phyloP scores from a whole-genome alignment of 345 rosid species.

The Pistacia atlantica region DNA sequence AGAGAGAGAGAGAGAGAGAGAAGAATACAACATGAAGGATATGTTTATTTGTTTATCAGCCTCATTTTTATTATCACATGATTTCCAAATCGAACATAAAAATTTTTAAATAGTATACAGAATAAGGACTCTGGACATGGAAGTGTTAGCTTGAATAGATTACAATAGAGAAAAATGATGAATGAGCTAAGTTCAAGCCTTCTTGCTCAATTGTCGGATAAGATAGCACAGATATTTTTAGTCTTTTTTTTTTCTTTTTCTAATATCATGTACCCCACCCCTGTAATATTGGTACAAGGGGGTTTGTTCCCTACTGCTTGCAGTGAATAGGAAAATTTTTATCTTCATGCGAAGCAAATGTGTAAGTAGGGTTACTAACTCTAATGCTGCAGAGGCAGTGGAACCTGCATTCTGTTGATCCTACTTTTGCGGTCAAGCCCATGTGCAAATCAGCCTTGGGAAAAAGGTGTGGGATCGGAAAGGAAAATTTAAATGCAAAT shows the following conservation, averaged over 20 bases:
- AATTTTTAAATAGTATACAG: not conserved
- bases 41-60: not conserved
- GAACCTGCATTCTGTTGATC: not conserved
- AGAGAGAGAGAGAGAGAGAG: not conserved
- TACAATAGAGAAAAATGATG: not conserved
- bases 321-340: not conserved
- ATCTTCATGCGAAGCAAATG: not conserved
- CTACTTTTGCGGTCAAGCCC: not conserved
- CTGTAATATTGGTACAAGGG: no score
- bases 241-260: no score
- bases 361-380: not conserved
- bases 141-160: not conserved
- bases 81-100: no score
- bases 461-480: no score
- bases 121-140: not conserved
- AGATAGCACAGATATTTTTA: not conserved
- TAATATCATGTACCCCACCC: no score
- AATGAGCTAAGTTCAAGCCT: not conserved
- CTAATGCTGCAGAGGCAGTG: not conserved
- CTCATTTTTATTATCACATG: not conserved
- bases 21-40: not conserved
- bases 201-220: not conserved
- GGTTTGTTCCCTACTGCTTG: no score
- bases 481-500: conserved; percentile 52
- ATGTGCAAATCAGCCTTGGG: not conserved